Base-by-base conservation (phyloP, 306 rosid genomes). In the Ochetophila trinervis region DNA sequence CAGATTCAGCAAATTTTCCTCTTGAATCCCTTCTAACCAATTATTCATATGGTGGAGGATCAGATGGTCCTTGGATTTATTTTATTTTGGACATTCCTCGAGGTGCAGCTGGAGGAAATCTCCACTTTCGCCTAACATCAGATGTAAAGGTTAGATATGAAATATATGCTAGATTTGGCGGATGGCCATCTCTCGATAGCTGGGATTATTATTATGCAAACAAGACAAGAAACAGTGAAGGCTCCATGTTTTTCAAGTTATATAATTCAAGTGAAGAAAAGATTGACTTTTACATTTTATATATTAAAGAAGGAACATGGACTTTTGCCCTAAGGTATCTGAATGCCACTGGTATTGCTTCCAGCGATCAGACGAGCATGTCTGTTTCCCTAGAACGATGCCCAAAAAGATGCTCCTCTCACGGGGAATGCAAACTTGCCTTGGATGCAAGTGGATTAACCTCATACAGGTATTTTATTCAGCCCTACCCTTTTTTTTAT, bases 291-390 rank as follows among this genome's bases (percentile, higher is more conserved):
- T 80, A 88, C 76, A 67, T 94, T 64, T 76, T 94, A 73, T 94
- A 88, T 52, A 80, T 83, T 50, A 83, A 86, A 82, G 97, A 94
- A 88, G 99, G 99, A 68, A 86, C 91, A 57, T 94, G 99, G 99
- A 80, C 79, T 80, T 79, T 94, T 54, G 99, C 97, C 64, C 73
- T 94, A 57, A 88, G 87, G 67, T 84, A 64, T 75, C 74, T 72
- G 59, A 78, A 78, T 58, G 69, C 72, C 58, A 76, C 70, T 63
- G 59, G 45, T 66, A 68, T 24, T 72, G 68, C 81, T 55, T 57
- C 73, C 50, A 79, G 71, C 62, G 81, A 63, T 67, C 77, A 76
- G 78, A 88, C 97, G 16, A 52, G 57, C 64, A 86, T 94, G 97
- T 94, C 95, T 32, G 62, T 94, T 65, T 76, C 95, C 63, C 95